Base-by-base conservation (phyloP, 305 asterid genomes). In the Stenogyne calaminthoides region DNA sequence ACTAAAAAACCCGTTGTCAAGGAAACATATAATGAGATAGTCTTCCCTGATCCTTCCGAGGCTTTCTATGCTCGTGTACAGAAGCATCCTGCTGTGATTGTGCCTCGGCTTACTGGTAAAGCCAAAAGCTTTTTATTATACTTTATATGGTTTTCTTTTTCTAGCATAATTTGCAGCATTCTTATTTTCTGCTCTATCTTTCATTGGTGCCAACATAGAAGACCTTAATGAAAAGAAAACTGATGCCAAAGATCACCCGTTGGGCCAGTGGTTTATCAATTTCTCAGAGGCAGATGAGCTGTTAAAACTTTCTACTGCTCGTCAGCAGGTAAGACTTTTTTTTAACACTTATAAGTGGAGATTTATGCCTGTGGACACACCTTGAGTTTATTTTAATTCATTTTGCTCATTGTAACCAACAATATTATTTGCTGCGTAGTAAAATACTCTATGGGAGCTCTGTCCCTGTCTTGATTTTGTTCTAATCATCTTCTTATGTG, bases 241-340 rank as follows among this genome's bases (percentile, higher is more conserved):
- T 19, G 91, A 89, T 72, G 84, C 88, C 58, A 91, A 86, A 83
- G 88, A 83, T 44, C 89, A 89, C 73, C 81, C 88, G 2, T 82
- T 86, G 75, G 74, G 77, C 71, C 93, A 84, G 68, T 91, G 96
- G 93, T 91, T 87, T 76, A 65, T 72, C 77, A 89, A 83, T 80
- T 91, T 88, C 84, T 91, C 97, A 1, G 96, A 91, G 88, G 96
- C 96, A 64, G 97, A 88, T 76, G 97, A 91, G 84, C 89, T 88
- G 52, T 80, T 89, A 70, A 87, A 87, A 75, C 93, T 88, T 75
- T 83, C 97, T 22, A 89, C 82, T 73, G 93, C 95, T 74, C 93
- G 96, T 64, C 93, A 91, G 76, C 91, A 81, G 93, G 97, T 91
- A 54, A 77, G 63, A 11, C 62, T 32, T 9, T 62, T 25, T 37